Evolutionary conservation across 495 filamentous ascomycete species (phyloP).

Genomic region (Lophiotrema nucula): DNA sequence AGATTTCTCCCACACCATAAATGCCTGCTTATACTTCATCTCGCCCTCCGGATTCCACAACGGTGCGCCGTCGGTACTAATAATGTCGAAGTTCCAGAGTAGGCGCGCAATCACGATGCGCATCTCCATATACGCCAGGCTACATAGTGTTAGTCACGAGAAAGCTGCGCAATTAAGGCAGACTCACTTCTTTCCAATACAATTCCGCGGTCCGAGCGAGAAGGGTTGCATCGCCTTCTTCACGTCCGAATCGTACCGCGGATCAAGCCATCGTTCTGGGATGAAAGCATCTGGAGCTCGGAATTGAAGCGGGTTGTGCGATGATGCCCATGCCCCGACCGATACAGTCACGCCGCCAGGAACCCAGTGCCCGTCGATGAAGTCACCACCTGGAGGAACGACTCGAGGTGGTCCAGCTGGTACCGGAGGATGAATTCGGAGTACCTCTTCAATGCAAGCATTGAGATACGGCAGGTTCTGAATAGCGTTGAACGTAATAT

Average conservation of each 20-base stretch:
- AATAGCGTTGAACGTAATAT: constrained; percentile 13
- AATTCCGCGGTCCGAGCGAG: constrained; percentile 22
- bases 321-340: constrained; percentile 10
- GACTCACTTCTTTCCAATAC: constrained; percentile 18
- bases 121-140: constrained; percentile 27
- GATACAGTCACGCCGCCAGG: constrained; percentile 24
- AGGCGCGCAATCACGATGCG: constrained; percentile 12
- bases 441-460: constrained; percentile 25
- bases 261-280: constrained; percentile 24
- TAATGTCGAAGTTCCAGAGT: constrained; percentile 25
- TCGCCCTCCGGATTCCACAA: constrained; percentile 24
- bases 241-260: constrained; percentile 8
- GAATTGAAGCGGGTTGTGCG: constrained; percentile 15
- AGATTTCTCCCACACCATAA: constrained; percentile 25
- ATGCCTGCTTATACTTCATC: constrained; percentile 26
- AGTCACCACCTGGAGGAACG: constrained; percentile 11
- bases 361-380: constrained; percentile 16
- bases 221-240: constrained; percentile 22
- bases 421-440: constrained; percentile 24
- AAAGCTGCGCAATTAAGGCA: no score
- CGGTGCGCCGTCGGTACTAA: constrained; percentile 10
- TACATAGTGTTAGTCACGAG: constrained; percentile 1
- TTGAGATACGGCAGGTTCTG: constrained; percentile 20
- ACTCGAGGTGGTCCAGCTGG: constrained; percentile 10
- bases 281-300: constrained; percentile 22